phyloP scores from a whole-genome alignment of 2,329 filamentous ascomycete genomes.

The Sclerotiophoma versabilis region DNA sequence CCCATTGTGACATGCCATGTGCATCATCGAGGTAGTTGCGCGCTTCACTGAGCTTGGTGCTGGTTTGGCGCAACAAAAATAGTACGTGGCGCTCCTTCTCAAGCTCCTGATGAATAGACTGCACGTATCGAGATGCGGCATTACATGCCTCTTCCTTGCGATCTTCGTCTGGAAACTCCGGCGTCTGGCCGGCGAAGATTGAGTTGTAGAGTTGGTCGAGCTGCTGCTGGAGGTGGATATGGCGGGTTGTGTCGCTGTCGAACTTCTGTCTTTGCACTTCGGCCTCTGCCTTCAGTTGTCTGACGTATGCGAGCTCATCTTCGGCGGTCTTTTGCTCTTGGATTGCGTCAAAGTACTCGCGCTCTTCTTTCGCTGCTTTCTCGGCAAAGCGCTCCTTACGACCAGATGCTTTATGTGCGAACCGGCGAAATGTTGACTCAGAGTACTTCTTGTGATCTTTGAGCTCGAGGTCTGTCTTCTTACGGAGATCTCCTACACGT shows the following conservation, averaged over 20 bases:
- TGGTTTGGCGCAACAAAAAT: slow-evolving; percentile 35
- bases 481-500: slow-evolving; percentile 25
- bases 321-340: slow-evolving; percentile 42
- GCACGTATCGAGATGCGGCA: slow-evolving; percentile 19
- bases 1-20: slow-evolving; percentile 43
- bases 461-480: slow-evolving; percentile 30
- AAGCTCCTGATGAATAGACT: slow-evolving; percentile 24
- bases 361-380: slow-evolving; percentile 46
- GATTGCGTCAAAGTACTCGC: slow-evolving; percentile 46
- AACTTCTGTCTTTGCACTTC: slow-evolving; percentile 25
- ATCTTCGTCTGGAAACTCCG: slow-evolving; percentile 44
- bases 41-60: slow-evolving; percentile 30
- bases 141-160: slow-evolving; percentile 32
- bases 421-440: slow-evolving; percentile 40
- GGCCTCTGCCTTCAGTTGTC: slow-evolving; percentile 36
- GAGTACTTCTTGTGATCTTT: slow-evolving; percentile 47
- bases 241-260: slow-evolving; percentile 24
- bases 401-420: slow-evolving; percentile 43
- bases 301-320: slow-evolving; percentile 37
- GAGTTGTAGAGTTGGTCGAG: slow-evolving; percentile 41
- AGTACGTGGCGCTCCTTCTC: slow-evolving; percentile 36
- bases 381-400: slow-evolving; percentile 37
- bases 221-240: slow-evolving; percentile 32
- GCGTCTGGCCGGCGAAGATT: slow-evolving; percentile 43
- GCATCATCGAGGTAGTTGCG: slow-evolving; percentile 32